Base-by-base conservation (phyloP, 441 rosid genomes). In the Populus trichocarpa region DNA sequence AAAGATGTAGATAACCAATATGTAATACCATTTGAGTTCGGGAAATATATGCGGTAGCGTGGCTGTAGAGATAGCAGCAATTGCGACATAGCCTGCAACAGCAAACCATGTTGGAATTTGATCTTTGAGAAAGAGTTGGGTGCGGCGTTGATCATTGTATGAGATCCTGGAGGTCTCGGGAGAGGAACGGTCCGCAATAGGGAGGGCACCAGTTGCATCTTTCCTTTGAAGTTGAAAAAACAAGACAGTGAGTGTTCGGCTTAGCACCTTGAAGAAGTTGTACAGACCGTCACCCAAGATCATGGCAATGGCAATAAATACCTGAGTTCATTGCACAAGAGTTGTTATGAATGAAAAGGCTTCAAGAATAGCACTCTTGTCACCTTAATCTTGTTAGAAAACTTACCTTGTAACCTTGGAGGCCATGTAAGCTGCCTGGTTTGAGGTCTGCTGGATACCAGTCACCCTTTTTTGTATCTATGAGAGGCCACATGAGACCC, bases 371-470 rank as follows among this genome's bases (percentile, higher is more conserved):
- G 57, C 57, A 13, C 20, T 46, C 57, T 14, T 46, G 16, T 14
- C 18, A 46, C 57, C 57, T 46, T 46, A 46, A 46, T 20, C 57
- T 13, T 46, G 1, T 46, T 13, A 4, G 16, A 42, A 46, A 46
- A 46, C 70, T 80, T 81, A 85, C 99, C 93, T 83, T 90, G 88
- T 95, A 95, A 81, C 94, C 96, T 72, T 92, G 98, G 72, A 95
- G 88, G 81, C 96, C 96, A 68, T 85, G 88, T 74, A 90, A 77
- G 14, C 97, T 84, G 83, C 75, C 76, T n/a, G 88, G 4, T 46
- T 26, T 26, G 28, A 26, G 28, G 28, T 26, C 28, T 26, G 28
- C 28, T 26, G 28, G 2, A 26, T 26, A 26, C 28, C 28, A 26
- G 2, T 26, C 28, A 26, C 28, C 28, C 28, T 26, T 26, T 26